Evolutionary conservation across 345 rosid genomes (phyloP), one percentile per base, ranked within the genome.

Genomic region (Theobroma cacao): DNA sequence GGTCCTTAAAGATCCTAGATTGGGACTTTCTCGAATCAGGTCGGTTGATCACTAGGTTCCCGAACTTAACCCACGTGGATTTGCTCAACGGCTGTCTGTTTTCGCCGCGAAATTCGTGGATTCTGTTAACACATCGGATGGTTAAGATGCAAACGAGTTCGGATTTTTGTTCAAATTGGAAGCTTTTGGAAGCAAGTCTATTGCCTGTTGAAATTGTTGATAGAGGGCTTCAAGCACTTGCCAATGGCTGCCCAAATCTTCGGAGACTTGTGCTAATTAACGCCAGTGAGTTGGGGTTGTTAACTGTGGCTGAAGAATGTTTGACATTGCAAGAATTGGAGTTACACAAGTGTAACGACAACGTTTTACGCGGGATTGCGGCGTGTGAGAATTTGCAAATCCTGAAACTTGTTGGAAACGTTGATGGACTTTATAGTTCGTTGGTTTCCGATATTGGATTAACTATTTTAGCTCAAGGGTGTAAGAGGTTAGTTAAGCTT

Each of bases 391-490:
- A 97, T 83, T 84, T 97, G 85, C 98, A 97, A 80, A 86, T 94
- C 30, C 72, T 94, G 88, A 97, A 90, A 70, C 75, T 97, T 80
- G 83, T 93, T 43, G 98, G 91, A 18, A 80, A 76, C 50, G 85
- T 91, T 4, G 91, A 89, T 48, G 97, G 91, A 26, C 86, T 94
- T 74, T 93, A 89, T 80, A 78, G 72, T 76, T 89, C 94, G 0
- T 7, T 78, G 56, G 97, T 97, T 76, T 84, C 98, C 31, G 99
- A 97, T 85, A 90, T 97, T 24, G 99, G 99, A 50, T 74, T 97
- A 72, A 97, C 98, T 3, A 91, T 94, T 48, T 77, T 97, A 82
- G 98, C 98, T 5, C 98, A 93, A 72, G 99, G 98, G 74, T 94
- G 98, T 67, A 91, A 81, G 86, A 87, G 98, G 78, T 78, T 97